Percentiles rank a stretch among this genome's conserved stretches.
Conservation (phyloP, 1,284 basidiomycete genomes). For the Puccinia novopanici region DNA sequence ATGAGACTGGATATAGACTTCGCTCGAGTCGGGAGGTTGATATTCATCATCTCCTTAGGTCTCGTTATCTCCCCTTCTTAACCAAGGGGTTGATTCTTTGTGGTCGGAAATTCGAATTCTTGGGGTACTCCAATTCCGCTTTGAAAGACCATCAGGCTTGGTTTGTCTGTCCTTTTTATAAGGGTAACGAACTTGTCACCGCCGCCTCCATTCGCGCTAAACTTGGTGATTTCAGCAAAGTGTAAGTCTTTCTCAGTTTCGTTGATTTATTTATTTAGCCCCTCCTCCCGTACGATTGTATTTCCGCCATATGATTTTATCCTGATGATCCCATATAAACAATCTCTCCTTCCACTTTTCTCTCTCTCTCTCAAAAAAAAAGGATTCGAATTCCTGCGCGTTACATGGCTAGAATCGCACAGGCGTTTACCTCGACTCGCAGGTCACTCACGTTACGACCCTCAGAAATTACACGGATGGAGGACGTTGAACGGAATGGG, state of each 20-base stretch:
- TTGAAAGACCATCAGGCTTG: conserved; percentile 74
- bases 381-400: conserved; percentile 70
- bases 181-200: conserved; percentile 62
- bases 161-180: conserved; percentile 69
- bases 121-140: conserved; percentile 73
- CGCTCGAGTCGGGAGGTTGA: conserved; percentile 70
- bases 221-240: conserved; percentile 53
- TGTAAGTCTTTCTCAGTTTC: conserved; percentile 15
- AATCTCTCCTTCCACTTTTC: too few species aligned
- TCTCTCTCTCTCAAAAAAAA: too few species aligned
- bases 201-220: conserved; percentile 51
- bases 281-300: neutral
- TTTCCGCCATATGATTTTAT: neutral
- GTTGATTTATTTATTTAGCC: neutral
- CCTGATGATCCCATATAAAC: too few species aligned
- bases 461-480: conserved; percentile 62
- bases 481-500: conserved; percentile 62
- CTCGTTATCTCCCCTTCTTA: conserved; percentile 68
- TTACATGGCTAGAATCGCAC: conserved; percentile 75
- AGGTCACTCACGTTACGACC: conserved; percentile 66
- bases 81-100: conserved; percentile 70
- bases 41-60: conserved; percentile 65
- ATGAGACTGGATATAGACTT: conserved; percentile 72
- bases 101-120: conserved; percentile 70
- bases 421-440: conserved; percentile 78